Evolutionary conservation across 306 rosid species (phyloP), one percentile per base, ranked within the genome.

Genomic region (Adenanthera pavonina): DNA sequence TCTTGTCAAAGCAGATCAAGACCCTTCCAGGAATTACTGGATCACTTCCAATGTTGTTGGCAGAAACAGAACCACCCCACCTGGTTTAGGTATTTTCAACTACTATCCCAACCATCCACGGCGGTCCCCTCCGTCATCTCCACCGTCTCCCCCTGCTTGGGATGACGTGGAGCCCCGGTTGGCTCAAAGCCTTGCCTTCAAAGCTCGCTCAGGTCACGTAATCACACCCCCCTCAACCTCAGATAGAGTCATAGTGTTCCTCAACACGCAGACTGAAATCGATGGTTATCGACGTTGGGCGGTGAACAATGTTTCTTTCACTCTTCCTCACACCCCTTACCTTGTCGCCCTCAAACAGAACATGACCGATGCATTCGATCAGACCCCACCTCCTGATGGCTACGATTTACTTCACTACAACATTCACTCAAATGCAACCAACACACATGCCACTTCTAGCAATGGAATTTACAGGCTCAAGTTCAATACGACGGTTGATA

Each of bases 51-150:
- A 66, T 38, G 90, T 92, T 15, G 94, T 95, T 0, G 57, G 95
- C 80, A 83, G 97, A 56, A 16, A n/a, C 33, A 75, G 92, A 12
- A 84, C 86, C n/a, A 89, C 99, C 25, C 69, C 99, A 56, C 49
- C 92, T 1, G 97, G 97, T 14, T 75, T 90, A 8, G 99, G 78
- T 79, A 44, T 84, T 72, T 72, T 91, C 78, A 90, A 91, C 82
- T 95, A 95, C 89, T 95, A 92, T 75, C 98, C 97, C 15, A 92
- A 91, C 87, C 97, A 92, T 65, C 99, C 94, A 14, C 56, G 73
- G 72, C 43, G 90, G 54, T 33, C 81, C 0, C 97, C 97, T 15
- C 88, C 97, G 0, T 81, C 92, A 0, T 0, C 41, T 14, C 88
- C 94, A 25, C 94, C 95, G 0, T 0, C 80, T 19, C 91, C 92